Evolutionary conservation across 2,329 filamentous ascomycete species (phyloP).

Genomic region (Beauveria varroae): DNA sequence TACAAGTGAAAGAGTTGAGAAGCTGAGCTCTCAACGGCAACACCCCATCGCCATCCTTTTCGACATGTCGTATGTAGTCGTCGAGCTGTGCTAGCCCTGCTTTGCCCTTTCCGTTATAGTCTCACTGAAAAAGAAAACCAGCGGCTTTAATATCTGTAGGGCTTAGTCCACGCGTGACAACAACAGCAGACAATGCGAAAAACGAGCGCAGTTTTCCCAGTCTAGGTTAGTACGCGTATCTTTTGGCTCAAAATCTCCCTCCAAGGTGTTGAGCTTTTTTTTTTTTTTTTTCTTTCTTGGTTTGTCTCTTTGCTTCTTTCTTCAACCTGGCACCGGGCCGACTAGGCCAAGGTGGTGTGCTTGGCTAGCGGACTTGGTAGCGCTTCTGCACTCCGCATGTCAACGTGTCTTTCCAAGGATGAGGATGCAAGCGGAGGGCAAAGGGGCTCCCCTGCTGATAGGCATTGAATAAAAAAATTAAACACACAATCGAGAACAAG

Average conservation of each 20-base stretch:
- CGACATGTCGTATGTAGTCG: background rate
- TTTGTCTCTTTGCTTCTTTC: background rate
- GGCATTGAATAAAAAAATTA: background rate
- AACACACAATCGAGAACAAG: background rate
- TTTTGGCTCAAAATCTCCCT: background rate
- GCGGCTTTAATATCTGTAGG: constrained; percentile 7
- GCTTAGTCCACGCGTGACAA: background rate
- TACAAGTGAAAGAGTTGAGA: too few species aligned
- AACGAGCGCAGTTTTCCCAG: background rate
- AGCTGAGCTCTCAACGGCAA: too few species aligned
- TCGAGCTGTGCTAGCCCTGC: background rate
- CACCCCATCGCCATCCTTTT: background rate
- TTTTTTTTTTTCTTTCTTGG: too few species aligned
- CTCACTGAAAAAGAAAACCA: background rate
- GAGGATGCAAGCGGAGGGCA: background rate
- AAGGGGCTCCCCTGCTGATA: background rate
- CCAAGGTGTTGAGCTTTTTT: background rate
- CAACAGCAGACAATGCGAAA: background rate
- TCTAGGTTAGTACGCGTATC: background rate
- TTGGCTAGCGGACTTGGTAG: background rate
- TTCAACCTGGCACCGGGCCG: background rate
- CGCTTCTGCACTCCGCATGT: background rate
- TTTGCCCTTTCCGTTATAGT: background rate
- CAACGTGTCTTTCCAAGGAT: background rate
- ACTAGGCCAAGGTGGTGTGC: background rate